phyloP scores from a whole-genome alignment of 495 filamentous ascomycete genomes.

The Talaromyces nanjingensis region DNA sequence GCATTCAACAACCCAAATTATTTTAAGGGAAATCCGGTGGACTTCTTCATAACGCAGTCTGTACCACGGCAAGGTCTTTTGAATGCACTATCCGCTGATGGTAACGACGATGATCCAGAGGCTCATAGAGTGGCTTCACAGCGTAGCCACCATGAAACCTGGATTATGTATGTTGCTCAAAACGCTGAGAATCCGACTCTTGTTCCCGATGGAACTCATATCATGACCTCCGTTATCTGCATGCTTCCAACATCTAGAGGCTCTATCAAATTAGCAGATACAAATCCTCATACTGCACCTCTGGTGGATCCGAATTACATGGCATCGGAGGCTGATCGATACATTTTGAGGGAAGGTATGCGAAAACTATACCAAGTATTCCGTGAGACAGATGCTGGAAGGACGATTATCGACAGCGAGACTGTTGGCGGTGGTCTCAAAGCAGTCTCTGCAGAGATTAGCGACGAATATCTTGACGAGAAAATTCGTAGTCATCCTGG shows the following conservation, averaged over 20 bases:
- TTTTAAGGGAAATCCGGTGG: not conserved
- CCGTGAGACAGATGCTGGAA: conserved; percentile 14
- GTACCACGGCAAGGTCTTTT: conserved; percentile 1
- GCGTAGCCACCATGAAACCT: conserved; percentile 4
- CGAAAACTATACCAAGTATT: conserved; percentile 12
- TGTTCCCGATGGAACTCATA: conserved; percentile 26
- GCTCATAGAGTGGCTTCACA: not conserved
- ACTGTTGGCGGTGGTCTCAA: not conserved
- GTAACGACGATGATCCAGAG: not conserved
- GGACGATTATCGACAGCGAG: not conserved
- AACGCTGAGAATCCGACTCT: not conserved
- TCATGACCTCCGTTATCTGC: conserved; percentile 25
- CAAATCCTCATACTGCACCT: conserved; percentile 21
- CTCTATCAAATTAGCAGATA: conserved; percentile 28
- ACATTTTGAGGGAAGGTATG: conserved; percentile 17
- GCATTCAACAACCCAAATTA: too few species aligned
- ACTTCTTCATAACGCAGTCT: conserved; percentile 12
- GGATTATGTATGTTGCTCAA: conserved; percentile 2
- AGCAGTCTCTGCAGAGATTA: not conserved
- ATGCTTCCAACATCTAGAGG: conserved; percentile 36
- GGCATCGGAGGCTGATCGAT: conserved; percentile 26
- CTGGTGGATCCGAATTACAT: conserved; percentile 38
- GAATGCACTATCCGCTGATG: not conserved
- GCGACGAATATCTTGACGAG: not conserved
- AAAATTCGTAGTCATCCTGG: not conserved